These are phyloP conservation scores for Salix exigua DNA, from an alignment of 345 rosid genomes.

Conservation along the genomic window DNA sequence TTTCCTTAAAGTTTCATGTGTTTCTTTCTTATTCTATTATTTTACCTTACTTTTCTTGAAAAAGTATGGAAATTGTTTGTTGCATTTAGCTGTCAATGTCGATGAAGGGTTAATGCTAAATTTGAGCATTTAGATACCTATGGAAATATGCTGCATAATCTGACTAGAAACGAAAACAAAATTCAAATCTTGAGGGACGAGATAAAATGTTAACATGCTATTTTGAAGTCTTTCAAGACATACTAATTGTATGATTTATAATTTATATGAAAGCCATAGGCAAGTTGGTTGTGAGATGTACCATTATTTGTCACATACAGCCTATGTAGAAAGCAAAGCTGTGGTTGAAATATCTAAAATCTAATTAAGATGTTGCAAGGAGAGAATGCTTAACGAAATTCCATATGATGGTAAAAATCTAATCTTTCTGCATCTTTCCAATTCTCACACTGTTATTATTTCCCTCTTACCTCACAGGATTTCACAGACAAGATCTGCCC, in stretches of 20 bases:
- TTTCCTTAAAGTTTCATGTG: neutral
- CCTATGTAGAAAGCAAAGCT: neutral
- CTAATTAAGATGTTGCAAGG: neutral
- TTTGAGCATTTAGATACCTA: neutral
- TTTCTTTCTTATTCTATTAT: neutral
- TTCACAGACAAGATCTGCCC: neutral
- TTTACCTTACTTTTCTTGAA: neutral
- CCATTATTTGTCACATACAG: neutral
- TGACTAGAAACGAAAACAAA: neutral
- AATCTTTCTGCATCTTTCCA: no score
- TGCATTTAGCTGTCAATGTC: neutral
- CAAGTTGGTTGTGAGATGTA: neutral
- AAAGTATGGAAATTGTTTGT: neutral
- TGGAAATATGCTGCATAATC: neutral
- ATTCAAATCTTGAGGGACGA: neutral
- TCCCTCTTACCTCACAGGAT: neutral
- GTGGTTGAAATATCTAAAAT: neutral
- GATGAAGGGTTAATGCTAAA: neutral
- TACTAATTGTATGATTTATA: neutral
- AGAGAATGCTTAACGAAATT: neutral
- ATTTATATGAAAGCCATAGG: neutral
- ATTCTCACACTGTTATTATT: neutral
- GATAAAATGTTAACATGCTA: neutral
- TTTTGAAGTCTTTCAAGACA: neutral
- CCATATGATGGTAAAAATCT: neutral